A percentile compares a stretch with the other conserved stretches of the same genome.
phyloP scores from a whole-genome alignment of 495 filamentous ascomycete species.

The Neurospora discreta region DNA sequence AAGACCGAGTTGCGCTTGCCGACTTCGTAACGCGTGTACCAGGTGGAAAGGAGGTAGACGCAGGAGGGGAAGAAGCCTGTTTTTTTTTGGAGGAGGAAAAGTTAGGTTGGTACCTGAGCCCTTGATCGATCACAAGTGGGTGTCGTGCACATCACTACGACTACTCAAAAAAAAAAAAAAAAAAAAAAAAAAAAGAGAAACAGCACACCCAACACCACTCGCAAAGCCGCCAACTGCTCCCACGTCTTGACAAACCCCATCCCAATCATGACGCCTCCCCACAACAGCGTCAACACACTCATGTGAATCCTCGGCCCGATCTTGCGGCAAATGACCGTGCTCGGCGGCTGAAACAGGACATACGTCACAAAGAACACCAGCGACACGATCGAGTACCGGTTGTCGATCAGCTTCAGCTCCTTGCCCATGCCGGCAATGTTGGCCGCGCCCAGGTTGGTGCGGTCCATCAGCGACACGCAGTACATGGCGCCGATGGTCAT shows the following conservation, averaged over 20 bases:
- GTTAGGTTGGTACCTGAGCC: neutral
- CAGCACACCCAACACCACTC: conserved; percentile 50
- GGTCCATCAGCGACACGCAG: conserved; percentile 55
- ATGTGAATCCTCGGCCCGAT: conserved; percentile 50
- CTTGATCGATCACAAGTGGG: too few species aligned
- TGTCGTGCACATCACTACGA: too few species aligned
- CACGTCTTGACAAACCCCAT: conserved; percentile 49
- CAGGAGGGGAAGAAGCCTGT: conserved; percentile 48
- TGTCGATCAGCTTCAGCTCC: conserved; percentile 38
- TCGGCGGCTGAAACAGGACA: conserved; percentile 50
- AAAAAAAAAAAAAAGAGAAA: neutral
- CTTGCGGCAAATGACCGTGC: conserved; percentile 45
- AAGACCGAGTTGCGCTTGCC: conserved; percentile 54
- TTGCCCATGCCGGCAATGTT: conserved; percentile 49
- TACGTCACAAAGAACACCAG: conserved; percentile 61
- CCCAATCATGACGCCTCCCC: conserved; percentile 44
- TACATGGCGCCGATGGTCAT: conserved; percentile 54
- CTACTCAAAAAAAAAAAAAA: too few species aligned
- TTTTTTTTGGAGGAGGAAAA: neutral
- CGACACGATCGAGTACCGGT: conserved; percentile 43
- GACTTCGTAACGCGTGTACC: conserved; percentile 55
- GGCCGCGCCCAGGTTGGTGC: conserved; percentile 55
- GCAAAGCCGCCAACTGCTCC: conserved; percentile 38
- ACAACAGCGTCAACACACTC: conserved; percentile 39
- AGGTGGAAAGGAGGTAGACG: conserved; percentile 51